Base-by-base conservation (phyloP, 352 stramenopile genomes). In the Pythium rishiriense region DNA sequence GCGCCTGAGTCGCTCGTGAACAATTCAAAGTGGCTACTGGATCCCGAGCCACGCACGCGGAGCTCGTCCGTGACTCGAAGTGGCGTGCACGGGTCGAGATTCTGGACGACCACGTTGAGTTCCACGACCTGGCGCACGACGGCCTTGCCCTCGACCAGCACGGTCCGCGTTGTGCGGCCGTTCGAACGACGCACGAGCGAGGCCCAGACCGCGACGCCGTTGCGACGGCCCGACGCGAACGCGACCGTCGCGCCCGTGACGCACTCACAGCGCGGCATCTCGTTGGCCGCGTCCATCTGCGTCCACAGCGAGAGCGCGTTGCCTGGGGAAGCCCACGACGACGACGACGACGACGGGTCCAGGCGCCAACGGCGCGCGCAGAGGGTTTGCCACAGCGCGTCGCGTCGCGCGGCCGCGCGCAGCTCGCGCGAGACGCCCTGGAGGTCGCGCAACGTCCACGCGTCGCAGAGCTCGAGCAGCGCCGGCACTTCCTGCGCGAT, bases 41-140 rank as follows among this genome's bases (percentile, higher is more conserved):
- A n/a, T n/a, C 28, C 43, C 24, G 12, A 53, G 56, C 47, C 31
- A 14, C 28, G 35, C 22, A 82, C 52, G 0, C 58, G 66, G 31
- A 87, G 73, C 33, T 66, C 50, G 48, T 84, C 78, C 11, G 71
- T 80, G 17, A 83, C 53, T 10, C 61, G 66, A 21, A 83, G 66
- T 21, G 54, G 37, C 14, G 41, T 15, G 10, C 37, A 45, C 3
- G 60, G 17, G 17, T 68, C 67, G 50, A 78, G 53, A 52, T 83
- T 88, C 61, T 88, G 79, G 46, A 86, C 62, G 19, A 86, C 65
- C n/a, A 88, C 39, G 54, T 78, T 77, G 19, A 88, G 66, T 61
- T 86, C 73, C 22, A 86, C 75, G 45, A 88, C 73, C 59, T 88
- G 79, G 62, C 76, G 81, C 21, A 83, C 76, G 0, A 72, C 68